A percentile compares a stretch with the other conserved stretches of the same genome.
phyloP scores from a whole-genome alignment of 768 basidiomycete genomes.

The Macrolepiota fuliginosa region DNA sequence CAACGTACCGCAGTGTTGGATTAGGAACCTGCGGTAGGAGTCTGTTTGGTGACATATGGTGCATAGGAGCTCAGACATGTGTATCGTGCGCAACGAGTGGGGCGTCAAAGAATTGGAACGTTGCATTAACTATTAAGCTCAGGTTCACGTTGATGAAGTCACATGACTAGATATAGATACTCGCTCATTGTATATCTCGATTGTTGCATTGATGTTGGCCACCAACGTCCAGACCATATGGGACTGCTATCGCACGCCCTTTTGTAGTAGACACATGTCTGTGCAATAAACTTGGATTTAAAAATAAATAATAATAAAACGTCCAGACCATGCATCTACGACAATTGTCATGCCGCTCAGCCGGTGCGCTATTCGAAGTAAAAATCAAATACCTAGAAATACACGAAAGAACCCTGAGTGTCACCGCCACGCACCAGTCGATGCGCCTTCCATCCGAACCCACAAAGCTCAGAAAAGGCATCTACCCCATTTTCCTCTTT shows the following conservation, averaged over 20 bases:
- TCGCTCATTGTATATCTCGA: background rate
- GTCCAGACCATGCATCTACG: too few species aligned
- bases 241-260: too few species aligned
- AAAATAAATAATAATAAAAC: too few species aligned
- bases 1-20: constrained; percentile 3
- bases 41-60: constrained; percentile 2
- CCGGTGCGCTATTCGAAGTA: background rate
- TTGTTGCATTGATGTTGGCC: background rate
- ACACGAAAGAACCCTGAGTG: background rate
- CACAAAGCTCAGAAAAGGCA: background rate
- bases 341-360: too few species aligned
- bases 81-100: background rate
- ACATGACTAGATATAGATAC: background rate
- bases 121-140: background rate
- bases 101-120: background rate
- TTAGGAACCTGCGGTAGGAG: background rate
- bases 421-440: background rate
- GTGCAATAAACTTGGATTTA: too few species aligned
- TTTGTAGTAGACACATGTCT: too few species aligned
- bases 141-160: background rate
- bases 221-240: too few species aligned
- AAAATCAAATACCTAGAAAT: background rate
- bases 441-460: background rate
- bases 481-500: background rate
- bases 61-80: constrained; percentile 8